Base-by-base conservation (phyloP, 768 basidiomycete genomes). In the Podaxis sp. region DNA sequence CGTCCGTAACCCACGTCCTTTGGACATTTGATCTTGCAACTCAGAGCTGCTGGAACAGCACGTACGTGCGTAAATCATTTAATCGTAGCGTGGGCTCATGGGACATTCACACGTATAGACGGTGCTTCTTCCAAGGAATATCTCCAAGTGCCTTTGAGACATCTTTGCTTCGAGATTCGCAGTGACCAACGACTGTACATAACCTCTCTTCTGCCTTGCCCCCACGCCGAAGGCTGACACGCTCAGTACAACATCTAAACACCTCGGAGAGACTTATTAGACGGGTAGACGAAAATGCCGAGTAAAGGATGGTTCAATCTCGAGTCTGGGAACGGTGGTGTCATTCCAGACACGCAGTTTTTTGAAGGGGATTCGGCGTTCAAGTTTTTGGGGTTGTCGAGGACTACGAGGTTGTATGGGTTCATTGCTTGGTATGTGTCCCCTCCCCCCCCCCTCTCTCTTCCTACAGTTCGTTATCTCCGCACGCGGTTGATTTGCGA, bases 361-460 rank as follows among this genome's bases (percentile, higher is more conserved):
- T 94, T 94, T 65, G 92, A 96, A 76, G 90, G 93, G 28, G 92
- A 95, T 69, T 90, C 93, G 12, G 93, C 95, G 6, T 96, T 93
- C 82, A 83, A 82, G 63, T 87, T 86, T 63, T 80, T 97, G 11
- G 87, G 87, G 2, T 79, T 96, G 59, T 90, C 93, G 40, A 82
- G 88, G 67, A 92, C 83, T 17, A 89, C 93, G 68, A 77, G 95
- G 55, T 75, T 97, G 64, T 95, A 95, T 75, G 95, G 95, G 11
- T 96, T 97, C 70, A 74, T 82, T 57, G 90, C 82, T 54, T 96
- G 95, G 95, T 89, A 71, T 73, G 88, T 73, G 13, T 44, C 42
- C 42, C n/a, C 8, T 13, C 19, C 12, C 28, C 19, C 12, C 28
- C 40, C 39, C 38, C 36, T 44, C 60, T 19, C 13, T 44, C 1